Evolutionary conservation across 1,139 yeast genomes (phyloP).

Genomic region (Schizosaccharomyces versatilis): DNA sequence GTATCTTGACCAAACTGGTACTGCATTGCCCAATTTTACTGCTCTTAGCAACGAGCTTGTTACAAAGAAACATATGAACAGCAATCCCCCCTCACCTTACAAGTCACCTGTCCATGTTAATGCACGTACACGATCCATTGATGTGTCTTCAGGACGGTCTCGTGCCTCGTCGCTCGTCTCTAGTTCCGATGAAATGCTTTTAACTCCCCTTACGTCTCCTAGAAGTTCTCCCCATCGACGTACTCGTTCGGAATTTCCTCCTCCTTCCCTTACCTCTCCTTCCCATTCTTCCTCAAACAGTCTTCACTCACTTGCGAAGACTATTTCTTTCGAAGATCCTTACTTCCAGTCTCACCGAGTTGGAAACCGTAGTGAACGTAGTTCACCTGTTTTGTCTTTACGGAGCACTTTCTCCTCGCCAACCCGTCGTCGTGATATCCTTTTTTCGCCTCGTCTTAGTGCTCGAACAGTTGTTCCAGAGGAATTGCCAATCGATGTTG

Average conservation of each 20-base stretch:
- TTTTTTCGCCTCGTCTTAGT: background rate
- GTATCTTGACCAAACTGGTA: slow-evolving; percentile 30
- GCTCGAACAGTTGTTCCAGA: slow-evolving; percentile 12
- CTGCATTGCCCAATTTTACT: slow-evolving; percentile 23
- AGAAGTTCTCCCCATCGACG: too few relatives aligned
- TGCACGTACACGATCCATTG: background rate
- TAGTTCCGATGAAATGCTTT: background rate
- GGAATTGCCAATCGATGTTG: slow-evolving; percentile 15
- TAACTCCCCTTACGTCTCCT: background rate
- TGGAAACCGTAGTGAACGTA: background rate
- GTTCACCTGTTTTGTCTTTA: background rate
- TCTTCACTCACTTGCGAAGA: background rate
- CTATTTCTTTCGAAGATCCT: background rate
- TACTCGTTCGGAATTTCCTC: too few relatives aligned
- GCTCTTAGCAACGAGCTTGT: slow-evolving; percentile 22
- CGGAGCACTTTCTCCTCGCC: background rate
- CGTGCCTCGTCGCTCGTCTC: background rate
- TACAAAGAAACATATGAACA: too few relatives aligned
- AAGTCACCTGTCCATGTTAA: background rate
- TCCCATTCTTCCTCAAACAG: background rate
- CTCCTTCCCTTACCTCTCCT: background rate
- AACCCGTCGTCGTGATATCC: background rate
- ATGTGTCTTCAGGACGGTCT: background rate
- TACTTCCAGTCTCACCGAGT: background rate
- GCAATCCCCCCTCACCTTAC: too few relatives aligned